Conservation (phyloP, 1,139 yeast species). For the Pichia terricola region DNA sequence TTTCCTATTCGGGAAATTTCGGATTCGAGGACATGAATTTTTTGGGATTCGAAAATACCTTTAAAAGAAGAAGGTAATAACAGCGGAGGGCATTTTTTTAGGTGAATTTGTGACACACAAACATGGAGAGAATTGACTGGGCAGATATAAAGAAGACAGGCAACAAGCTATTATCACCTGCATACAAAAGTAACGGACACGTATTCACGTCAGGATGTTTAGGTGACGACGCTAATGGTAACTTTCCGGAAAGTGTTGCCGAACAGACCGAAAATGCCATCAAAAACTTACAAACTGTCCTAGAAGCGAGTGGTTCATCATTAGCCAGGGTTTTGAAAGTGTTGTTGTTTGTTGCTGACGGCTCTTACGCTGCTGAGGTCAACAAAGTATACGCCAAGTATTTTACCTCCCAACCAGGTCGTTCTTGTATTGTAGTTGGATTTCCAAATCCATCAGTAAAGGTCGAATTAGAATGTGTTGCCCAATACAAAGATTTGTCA, state of each 20-base stretch:
- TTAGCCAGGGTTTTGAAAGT: slow-evolving; percentile 44
- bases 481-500: slow-evolving; percentile 14
- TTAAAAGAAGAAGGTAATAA: no score
- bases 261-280: slow-evolving; percentile 38
- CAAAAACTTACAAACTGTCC: slow-evolving; percentile 33
- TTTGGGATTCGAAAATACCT: no score
- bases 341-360: slow-evolving; percentile 39
- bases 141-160: slow-evolving; percentile 8
- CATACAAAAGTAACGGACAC: slow-evolving; percentile 38
- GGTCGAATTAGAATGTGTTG: slow-evolving; percentile 34
- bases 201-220: slow-evolving; percentile 40
- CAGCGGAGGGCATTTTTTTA: no score
- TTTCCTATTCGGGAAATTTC: no score
- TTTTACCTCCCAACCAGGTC: slow-evolving; percentile 43
- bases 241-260: slow-evolving; percentile 8
- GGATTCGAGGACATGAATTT: no score
- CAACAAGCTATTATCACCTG: slow-evolving; percentile 30
- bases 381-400: slow-evolving; percentile 39
- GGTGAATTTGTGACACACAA: no score
- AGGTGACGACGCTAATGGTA: slow-evolving; percentile 28
- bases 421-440: slow-evolving; percentile 42
- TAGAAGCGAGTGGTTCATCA: slow-evolving; percentile 38
- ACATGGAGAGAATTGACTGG: slow-evolving; percentile 9
- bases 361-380: slow-evolving; percentile 34
- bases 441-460: slow-evolving; percentile 34